A percentile compares a stretch with the other conserved stretches of the same genome.
phyloP scores from a whole-genome alignment of 805 yeast genomes.

The Monosporozyma servazzii region DNA sequence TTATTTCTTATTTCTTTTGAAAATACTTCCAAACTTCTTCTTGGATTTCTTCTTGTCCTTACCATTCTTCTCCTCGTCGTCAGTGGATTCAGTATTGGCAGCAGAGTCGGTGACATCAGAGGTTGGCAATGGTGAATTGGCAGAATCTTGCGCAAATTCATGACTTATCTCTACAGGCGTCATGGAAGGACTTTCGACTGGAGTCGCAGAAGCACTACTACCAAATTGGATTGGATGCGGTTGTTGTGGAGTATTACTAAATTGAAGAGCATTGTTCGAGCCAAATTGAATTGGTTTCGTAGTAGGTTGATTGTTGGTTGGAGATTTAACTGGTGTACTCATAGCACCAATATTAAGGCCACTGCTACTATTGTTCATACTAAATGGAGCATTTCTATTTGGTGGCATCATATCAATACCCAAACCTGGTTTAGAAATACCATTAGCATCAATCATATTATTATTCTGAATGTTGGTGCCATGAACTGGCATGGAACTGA shows the following conservation, averaged over 20 bases:
- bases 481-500: slow-evolving; percentile 6
- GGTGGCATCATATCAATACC: slow-evolving; percentile 1
- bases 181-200: background rate
- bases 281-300: slow-evolving; percentile 3
- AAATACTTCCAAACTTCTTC: slow-evolving; percentile 23
- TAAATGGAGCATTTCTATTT: background rate
- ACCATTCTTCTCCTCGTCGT: background rate
- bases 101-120: background rate
- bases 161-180: slow-evolving; percentile 1
- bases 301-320: background rate
- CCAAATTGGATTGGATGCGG: slow-evolving; percentile 1
- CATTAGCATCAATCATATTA: background rate
- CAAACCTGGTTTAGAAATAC: background rate
- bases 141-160: background rate
- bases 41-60: slow-evolving; percentile 19
- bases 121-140: background rate
- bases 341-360: background rate
- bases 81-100: background rate
- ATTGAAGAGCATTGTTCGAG: background rate
- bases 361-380: background rate
- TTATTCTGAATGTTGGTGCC: background rate
- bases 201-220: background rate
- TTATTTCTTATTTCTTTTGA: slow-evolving; percentile 17
- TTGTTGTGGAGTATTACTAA: background rate
- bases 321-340: background rate